Evolutionary conservation across 768 basidiomycete species (phyloP).

Genomic region (Boletus insuetus): DNA sequence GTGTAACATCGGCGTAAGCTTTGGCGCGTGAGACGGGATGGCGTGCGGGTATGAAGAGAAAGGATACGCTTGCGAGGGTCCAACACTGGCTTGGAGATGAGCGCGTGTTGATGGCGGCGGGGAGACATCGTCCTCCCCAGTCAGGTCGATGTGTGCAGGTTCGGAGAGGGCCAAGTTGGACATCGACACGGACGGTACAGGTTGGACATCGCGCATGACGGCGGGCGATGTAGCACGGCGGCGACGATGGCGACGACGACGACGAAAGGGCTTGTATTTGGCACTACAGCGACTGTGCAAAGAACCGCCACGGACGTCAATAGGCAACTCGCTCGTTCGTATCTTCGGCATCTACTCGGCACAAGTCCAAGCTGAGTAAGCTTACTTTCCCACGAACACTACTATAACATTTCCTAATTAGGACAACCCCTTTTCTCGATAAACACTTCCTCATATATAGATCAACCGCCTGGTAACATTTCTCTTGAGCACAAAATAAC

Average conservation of each 20-base stretch:
- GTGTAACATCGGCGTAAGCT: conserved; percentile 19
- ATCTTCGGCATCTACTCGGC: conserved; percentile 29
- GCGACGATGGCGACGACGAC: neutral
- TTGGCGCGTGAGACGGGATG: conserved; percentile 26
- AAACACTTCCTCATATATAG: neutral
- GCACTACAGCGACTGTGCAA: conserved; percentile 12
- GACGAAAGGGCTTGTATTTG: neutral
- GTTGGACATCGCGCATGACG: conserved; percentile 29
- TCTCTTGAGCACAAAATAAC: neutral
- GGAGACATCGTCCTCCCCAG: conserved; percentile 61
- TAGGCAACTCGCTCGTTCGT: conserved; percentile 14
- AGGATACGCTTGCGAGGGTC: conserved; percentile 35
- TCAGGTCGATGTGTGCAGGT: conserved; percentile 66
- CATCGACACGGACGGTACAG: conserved; percentile 33
- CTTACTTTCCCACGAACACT: conserved; percentile 17
- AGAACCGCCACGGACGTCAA: conserved; percentile 16
- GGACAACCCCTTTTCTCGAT: conserved; percentile 4
- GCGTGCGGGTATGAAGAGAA: conserved; percentile 23
- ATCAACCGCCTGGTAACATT: conserved; percentile 19
- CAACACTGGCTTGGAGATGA: conserved; percentile 38
- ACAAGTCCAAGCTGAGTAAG: conserved; percentile 22
- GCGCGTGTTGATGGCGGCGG: conserved; percentile 24
- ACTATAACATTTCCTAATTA: conserved; percentile 20
- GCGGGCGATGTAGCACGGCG: conserved; percentile 1
- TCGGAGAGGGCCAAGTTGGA: conserved; percentile 38